Evolutionary conservation across 257 asterid species (phyloP), one percentile per base, ranked within the genome.

Genomic region (Gynochthodes officinalis): DNA sequence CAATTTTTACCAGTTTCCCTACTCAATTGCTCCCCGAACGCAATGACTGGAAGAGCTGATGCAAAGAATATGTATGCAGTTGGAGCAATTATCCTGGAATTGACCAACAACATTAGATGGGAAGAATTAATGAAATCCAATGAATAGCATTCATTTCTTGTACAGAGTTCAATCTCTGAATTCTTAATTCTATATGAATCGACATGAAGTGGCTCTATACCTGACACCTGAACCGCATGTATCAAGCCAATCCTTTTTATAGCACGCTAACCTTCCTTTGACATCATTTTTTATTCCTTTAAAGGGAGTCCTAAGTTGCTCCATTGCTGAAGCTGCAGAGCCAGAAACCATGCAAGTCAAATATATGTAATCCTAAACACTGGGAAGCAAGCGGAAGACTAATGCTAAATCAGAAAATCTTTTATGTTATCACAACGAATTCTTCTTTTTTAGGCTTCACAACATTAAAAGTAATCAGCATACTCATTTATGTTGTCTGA

Each of bases 41-140:
- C 97, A 75, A 92, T 89, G 27, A 92, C 98, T 44, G 98, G 98
- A 69, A 92, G 89, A 59, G 97, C 96, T 64, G 98, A 92, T 64
- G 98, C 98, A 69, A 92, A 90, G 95, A 92, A 92, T 46, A 92
- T 85, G 70, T 90, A 92, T 7, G 96, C 85, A 2, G 97, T 86
- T 63, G 97, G 98, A 77, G 98, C 98, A 55, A 93, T 72, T 82
- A 93, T 90, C 89, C 98, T 93, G 82, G 77, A 78, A 71, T 73
- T 30, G 44, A 75, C 42, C 69, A 71, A 81, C 49, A 52, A 44
- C 32, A 73, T 10, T 7, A 49, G 32, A 52, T 18, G 55, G 16
- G 43, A n/a, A 33, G 40, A 44, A 14, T 32, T 40, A 11, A 25
- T 48, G n/a, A 54, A 43, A 21, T 40, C 30, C 21, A 55, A 10